phyloP scores from a whole-genome alignment of 2,329 filamentous ascomycete species.

The Verticillium dahliae region DNA sequence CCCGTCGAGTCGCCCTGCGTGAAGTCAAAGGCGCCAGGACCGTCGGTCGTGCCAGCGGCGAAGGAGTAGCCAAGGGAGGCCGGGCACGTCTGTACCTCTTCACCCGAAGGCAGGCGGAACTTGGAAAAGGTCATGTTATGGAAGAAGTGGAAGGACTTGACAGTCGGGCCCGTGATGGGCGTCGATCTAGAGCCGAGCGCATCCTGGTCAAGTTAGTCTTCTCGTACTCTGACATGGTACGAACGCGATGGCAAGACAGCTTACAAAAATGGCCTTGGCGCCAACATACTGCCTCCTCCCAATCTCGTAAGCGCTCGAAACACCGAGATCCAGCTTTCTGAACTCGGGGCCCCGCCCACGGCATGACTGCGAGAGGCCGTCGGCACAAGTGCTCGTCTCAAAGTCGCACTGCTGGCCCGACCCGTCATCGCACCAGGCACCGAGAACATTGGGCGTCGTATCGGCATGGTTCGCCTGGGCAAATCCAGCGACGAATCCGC shows the following conservation, averaged over 20 bases:
- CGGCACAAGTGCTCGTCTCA: conserved; percentile 76
- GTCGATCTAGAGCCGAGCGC: conserved; percentile 38
- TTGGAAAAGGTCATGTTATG: conserved; percentile 72
- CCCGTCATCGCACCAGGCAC: conserved; percentile 85
- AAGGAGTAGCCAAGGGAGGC: conserved; percentile 89
- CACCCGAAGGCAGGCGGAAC: conserved; percentile 69
- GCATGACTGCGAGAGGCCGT: conserved; percentile 63
- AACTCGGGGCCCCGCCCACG: conserved; percentile 70
- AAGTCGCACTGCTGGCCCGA: conserved; percentile 65
- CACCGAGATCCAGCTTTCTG: conserved; percentile 60
- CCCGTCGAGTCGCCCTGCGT: conserved; percentile 75
- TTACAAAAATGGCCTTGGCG: conserved; percentile 38
- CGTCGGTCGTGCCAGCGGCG: conserved; percentile 86
- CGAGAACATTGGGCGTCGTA: conserved; percentile 80
- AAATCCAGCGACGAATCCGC: conserved; percentile 82
- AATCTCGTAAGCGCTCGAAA: conserved; percentile 69
- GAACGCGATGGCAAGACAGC: conserved; percentile 23
- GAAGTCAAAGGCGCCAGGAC: conserved; percentile 88
- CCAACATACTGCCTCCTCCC: conserved; percentile 64
- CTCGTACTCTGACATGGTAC: background rate
- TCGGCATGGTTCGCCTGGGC: conserved; percentile 90
- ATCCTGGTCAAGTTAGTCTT: conserved; percentile 43
- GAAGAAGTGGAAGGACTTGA: conserved; percentile 81
- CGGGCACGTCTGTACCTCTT: conserved; percentile 67
- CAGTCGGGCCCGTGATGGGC: conserved; percentile 54